A percentile compares a stretch with the other conserved stretches of the same genome.
These are phyloP conservation scores for Sedum album DNA, from an alignment of 164 flowering plant species.

Conservation along the genomic window DNA sequence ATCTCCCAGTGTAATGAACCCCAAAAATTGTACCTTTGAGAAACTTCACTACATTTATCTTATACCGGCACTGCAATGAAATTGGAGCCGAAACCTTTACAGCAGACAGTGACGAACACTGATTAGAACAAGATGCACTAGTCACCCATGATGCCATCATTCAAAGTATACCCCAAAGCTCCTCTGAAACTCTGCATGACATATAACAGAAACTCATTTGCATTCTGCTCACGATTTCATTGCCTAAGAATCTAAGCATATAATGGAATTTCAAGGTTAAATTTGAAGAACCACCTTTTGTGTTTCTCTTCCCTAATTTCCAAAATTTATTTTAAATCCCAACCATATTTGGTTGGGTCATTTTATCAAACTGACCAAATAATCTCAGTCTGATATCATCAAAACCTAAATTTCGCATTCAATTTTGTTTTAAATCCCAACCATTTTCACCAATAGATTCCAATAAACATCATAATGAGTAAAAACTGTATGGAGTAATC, in stretches of 20 bases:
- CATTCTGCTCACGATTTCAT: not conserved
- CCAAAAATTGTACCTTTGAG: not conserved
- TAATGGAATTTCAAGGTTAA: not conserved
- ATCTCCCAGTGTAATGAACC: not conserved
- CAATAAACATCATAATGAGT: no score
- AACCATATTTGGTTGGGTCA: not conserved
- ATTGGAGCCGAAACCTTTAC: not conserved
- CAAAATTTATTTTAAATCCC: not conserved
- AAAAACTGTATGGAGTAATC: no score
- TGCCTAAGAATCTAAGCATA: not conserved
- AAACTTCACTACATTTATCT: not conserved
- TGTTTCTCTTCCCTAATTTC: not conserved
- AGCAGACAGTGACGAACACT: not conserved
- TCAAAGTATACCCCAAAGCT: not conserved
- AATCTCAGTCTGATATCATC: no score
- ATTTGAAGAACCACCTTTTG: not conserved
- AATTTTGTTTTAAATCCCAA: no score
- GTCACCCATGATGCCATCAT: conserved; percentile 3
- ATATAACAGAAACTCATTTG: not conserved
- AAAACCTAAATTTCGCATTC: not conserved
- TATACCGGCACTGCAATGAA: not conserved
- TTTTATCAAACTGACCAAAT: not conserved
- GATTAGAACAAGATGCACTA: not conserved
- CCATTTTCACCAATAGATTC: no score
- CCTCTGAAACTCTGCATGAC: not conserved